phyloP scores from a whole-genome alignment of 176 grass and related monocot species.

The Carex parvula region DNA sequence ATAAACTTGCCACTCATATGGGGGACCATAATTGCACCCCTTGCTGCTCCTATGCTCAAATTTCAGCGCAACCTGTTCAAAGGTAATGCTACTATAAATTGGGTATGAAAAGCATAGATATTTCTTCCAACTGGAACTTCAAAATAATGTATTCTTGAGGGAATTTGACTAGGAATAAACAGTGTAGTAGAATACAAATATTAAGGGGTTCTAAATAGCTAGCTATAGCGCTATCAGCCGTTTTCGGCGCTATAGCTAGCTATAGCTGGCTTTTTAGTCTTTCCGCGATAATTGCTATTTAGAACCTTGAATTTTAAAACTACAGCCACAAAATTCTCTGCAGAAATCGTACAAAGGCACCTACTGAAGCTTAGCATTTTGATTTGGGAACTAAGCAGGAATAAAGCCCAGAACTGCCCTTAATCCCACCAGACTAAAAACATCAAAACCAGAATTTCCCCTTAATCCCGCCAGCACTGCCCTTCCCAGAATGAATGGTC shows the following conservation, averaged over 20 bases:
- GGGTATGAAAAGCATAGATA: not conserved
- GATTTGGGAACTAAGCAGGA: not conserved
- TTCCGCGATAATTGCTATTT: too few relatives aligned
- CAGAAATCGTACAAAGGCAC: not conserved
- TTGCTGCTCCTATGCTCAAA: conserved; percentile 85
- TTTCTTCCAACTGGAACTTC: not conserved
- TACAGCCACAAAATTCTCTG: not conserved
- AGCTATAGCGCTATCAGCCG: too few relatives aligned
- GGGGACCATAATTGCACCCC: conserved; percentile 72
- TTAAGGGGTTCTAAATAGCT: too few relatives aligned
- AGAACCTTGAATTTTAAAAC: too few relatives aligned
- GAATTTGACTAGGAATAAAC: not conserved
- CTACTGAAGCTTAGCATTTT: conserved; percentile 3
- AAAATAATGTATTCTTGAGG: not conserved
- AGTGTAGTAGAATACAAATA: conserved; percentile 7
- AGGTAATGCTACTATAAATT: not conserved
- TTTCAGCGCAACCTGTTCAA: conserved; percentile 71
- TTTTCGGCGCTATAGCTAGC: too few relatives aligned
- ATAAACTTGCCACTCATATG: conserved; percentile 93
- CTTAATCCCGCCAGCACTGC: not conserved
- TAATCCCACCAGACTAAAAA: not conserved
- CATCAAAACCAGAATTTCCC: not conserved
- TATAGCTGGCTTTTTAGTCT: too few relatives aligned
- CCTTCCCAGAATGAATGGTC: not conserved
- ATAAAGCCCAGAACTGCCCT: not conserved